phyloP scores from a whole-genome alignment of 2,329 filamentous ascomycete genomes.

The Fusarium brachygibbosum region DNA sequence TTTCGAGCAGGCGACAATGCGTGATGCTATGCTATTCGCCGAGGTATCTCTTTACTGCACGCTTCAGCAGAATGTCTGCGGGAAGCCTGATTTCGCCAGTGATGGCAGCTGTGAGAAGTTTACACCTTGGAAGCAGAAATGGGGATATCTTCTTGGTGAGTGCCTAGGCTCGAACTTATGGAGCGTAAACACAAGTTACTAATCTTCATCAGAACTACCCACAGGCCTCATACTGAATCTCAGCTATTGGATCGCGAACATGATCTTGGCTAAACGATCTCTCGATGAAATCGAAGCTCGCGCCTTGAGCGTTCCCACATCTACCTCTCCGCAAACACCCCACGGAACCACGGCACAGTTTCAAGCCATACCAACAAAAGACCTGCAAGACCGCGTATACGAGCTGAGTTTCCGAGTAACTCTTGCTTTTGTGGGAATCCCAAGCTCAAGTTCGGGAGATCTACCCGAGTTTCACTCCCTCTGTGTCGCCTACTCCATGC shows the following conservation, averaged over 20 bases:
- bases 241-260: conserved; percentile 27
- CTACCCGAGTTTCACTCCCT: conserved; percentile 31
- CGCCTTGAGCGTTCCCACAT: conserved; percentile 3
- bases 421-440: conserved; percentile 23
- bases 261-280: conserved; percentile 29
- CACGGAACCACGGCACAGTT: conserved; percentile 1
- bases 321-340: conserved; percentile 9
- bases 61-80: conserved; percentile 53
- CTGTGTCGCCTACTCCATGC: conserved; percentile 28
- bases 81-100: conserved; percentile 46
- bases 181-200: background rate
- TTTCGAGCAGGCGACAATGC: conserved; percentile 58
- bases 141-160: conserved; percentile 35
- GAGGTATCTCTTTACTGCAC: conserved; percentile 56
- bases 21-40: conserved; percentile 57
- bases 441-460: conserved; percentile 23
- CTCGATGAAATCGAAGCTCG: conserved; percentile 20
- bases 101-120: conserved; percentile 28
- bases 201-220: conserved; percentile 12
- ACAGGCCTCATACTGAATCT: conserved; percentile 22
- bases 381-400: conserved; percentile 18
- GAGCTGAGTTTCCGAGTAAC: conserved; percentile 27
- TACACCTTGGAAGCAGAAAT: conserved; percentile 36
- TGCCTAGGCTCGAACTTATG: too few relatives aligned
- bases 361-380: conserved; percentile 16